Conservation (phyloP, 1,284 basidiomycete species). For the Ceratobasidium sp. region DNA sequence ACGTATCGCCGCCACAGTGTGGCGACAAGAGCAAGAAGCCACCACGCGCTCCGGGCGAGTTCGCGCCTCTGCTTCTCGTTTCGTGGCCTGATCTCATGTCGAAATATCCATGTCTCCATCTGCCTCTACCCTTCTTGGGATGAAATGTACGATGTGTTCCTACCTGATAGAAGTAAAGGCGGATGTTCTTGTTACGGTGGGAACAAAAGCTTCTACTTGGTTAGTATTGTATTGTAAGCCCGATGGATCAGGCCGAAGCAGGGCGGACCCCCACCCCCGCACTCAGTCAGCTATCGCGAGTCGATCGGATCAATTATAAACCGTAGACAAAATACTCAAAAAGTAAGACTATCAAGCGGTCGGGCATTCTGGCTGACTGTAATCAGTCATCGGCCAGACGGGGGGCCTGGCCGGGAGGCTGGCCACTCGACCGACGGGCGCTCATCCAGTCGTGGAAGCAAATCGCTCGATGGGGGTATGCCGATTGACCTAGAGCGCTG, state of each 20-base stretch:
- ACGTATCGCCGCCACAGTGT: no score
- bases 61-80: not conserved
- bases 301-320: conserved; percentile 15
- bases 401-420: not conserved
- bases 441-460: not conserved
- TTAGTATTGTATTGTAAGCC: not conserved
- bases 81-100: not conserved
- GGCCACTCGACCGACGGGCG: not conserved
- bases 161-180: not conserved
- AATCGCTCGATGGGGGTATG: not conserved
- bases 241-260: conserved; percentile 18
- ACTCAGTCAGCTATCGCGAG: not conserved
- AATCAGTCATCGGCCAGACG: not conserved
- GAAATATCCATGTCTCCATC: not conserved
- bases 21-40: not conserved
- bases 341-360: no score
- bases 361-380: no score
- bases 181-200: not conserved
- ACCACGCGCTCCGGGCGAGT: not conserved
- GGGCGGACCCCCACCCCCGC: not conserved
- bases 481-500: not conserved
- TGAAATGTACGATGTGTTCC: not conserved
- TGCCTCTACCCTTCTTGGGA: not conserved
- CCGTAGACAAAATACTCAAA: conserved; percentile 14
- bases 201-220: not conserved